phyloP scores from a whole-genome alignment of 169 alveolate genomes.

The Plasmodium gonderi region DNA sequence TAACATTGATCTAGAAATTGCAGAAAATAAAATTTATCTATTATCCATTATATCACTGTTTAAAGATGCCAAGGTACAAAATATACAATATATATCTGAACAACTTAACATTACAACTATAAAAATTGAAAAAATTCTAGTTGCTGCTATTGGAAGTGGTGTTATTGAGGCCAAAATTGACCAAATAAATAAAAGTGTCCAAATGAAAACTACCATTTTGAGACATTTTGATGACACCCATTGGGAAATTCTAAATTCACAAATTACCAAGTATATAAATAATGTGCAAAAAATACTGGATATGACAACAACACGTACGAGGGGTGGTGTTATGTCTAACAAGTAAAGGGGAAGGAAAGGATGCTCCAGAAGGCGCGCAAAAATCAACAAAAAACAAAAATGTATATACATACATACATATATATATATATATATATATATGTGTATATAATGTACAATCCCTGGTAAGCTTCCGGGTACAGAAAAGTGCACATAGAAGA shows the following conservation, averaged over 20 bases:
- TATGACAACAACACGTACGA: background rate
- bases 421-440: too few relatives aligned
- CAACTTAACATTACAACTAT: slow-evolving; percentile 59
- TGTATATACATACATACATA: too few relatives aligned
- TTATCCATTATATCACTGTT: slow-evolving; percentile 44
- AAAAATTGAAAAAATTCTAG: slow-evolving; percentile 79
- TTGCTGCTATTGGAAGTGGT: slow-evolving; percentile 83
- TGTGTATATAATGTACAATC: too few relatives aligned
- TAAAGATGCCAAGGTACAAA: slow-evolving; percentile 33
- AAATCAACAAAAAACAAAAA: too few relatives aligned
- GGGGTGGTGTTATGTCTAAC: background rate
- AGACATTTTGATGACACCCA: slow-evolving; percentile 78
- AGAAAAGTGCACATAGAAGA: too few relatives aligned
- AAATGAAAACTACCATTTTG: slow-evolving; percentile 77
- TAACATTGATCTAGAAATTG: slow-evolving; percentile 23
- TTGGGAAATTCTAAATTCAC: slow-evolving; percentile 72
- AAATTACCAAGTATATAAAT: slow-evolving; percentile 74
- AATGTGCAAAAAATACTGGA: slow-evolving; percentile 47
- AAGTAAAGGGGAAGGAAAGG: background rate
- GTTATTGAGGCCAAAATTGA: slow-evolving; percentile 82
- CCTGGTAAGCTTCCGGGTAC: too few relatives aligned
- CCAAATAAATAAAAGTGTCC: slow-evolving; percentile 78
- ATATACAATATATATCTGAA: slow-evolving; percentile 41
- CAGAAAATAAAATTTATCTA: slow-evolving; percentile 41
- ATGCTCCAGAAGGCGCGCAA: background rate